A percentile compares a stretch with the other conserved stretches of the same genome.
phyloP scores from a whole-genome alignment of 2,329 filamentous ascomycete species.

The Cercospora sojina region DNA sequence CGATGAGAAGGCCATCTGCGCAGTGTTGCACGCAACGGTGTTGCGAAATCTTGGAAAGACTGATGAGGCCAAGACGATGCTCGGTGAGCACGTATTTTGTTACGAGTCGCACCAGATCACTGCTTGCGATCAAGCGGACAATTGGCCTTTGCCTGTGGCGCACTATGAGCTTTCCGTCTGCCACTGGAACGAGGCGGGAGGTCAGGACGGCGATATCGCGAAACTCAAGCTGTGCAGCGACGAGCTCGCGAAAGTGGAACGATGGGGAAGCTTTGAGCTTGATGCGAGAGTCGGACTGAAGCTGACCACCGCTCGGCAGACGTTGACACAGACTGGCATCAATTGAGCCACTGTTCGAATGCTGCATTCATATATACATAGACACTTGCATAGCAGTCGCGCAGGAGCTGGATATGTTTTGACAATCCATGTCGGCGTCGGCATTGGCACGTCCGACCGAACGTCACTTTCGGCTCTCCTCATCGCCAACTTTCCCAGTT shows the following conservation, averaged over 20 bases:
- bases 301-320: slow-evolving; percentile 67
- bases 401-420: neutral
- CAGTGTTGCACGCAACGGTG: slow-evolving; percentile 65
- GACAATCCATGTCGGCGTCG: neutral
- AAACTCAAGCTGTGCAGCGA: slow-evolving; percentile 62
- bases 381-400: neutral
- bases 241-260: slow-evolving; percentile 65
- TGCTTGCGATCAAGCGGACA: slow-evolving; percentile 55
- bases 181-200: slow-evolving; percentile 66
- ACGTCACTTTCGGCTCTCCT: slow-evolving; percentile 2
- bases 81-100: slow-evolving; percentile 63
- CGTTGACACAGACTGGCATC: slow-evolving; percentile 47
- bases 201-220: slow-evolving; percentile 40
- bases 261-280: slow-evolving; percentile 70
- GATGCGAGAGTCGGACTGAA: slow-evolving; percentile 73
- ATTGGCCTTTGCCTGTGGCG: slow-evolving; percentile 70
- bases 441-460: slow-evolving; percentile 2
- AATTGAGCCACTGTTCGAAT: neutral
- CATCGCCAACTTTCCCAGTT: slow-evolving; percentile 8
- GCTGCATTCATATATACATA: slow-evolving; percentile 1
- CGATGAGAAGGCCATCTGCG: slow-evolving; percentile 64
- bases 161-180: slow-evolving; percentile 85
- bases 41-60: slow-evolving; percentile 60
- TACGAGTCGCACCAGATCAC: slow-evolving; percentile 58
- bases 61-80: slow-evolving; percentile 61